phyloP scores from a whole-genome alignment of 2,329 filamentous ascomycete genomes.

The Neodidymelliopsis sp. region DNA sequence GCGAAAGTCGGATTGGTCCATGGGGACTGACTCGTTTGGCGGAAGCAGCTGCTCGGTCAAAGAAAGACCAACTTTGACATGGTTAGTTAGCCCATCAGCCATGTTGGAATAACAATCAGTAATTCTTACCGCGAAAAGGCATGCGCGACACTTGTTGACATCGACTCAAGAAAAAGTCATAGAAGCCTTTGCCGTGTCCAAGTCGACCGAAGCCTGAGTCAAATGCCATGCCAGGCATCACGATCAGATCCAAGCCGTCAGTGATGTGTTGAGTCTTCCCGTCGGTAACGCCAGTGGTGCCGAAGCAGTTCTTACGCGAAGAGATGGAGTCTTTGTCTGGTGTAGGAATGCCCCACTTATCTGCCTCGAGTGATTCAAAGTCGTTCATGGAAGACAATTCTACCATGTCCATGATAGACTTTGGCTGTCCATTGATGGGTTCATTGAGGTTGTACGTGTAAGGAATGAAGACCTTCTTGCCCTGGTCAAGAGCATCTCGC shows the following conservation, averaged over 20 bases:
- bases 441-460: conserved; percentile 74
- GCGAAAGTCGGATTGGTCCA: conserved; percentile 77
- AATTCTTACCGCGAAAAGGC: conserved; percentile 66
- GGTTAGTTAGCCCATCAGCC: conserved; percentile 46
- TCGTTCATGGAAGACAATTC: conserved; percentile 75
- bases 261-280: conserved; percentile 43
- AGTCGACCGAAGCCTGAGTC: conserved; percentile 77
- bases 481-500: conserved; percentile 74
- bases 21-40: conserved; percentile 71
- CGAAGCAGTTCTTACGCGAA: conserved; percentile 75
- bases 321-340: conserved; percentile 71
- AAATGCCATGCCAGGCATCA: conserved; percentile 94
- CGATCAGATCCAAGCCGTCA: conserved; percentile 76
- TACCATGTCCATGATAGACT: conserved; percentile 94
- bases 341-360: conserved; percentile 96
- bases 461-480: conserved; percentile 90
- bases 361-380: conserved; percentile 76
- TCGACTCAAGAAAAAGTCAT: conserved; percentile 88
- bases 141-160: conserved; percentile 65
- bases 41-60: conserved; percentile 84
- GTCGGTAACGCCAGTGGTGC: conserved; percentile 61
- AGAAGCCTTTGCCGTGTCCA: conserved; percentile 96
- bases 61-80: conserved; percentile 73
- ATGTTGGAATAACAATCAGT: conserved; percentile 38
- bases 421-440: conserved; percentile 54